Percentiles rank a stretch among this genome's conserved stretches.
Conservation (phyloP, 2,329 filamentous ascomycete genomes). For the Neophaeococcomyces mojaviensis region DNA sequence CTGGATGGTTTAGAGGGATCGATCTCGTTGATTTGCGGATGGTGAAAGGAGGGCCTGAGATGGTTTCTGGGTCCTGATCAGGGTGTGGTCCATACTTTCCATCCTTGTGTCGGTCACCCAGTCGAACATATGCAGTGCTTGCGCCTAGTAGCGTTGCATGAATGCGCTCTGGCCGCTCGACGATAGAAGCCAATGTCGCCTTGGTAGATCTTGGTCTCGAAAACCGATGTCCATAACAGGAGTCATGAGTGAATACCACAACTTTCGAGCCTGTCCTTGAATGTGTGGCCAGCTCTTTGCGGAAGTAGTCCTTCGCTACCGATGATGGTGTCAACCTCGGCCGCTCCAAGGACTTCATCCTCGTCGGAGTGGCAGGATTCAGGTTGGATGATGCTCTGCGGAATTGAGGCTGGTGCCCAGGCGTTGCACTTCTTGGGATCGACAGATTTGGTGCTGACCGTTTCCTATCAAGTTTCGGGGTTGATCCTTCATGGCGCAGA, state of each 20-base stretch:
- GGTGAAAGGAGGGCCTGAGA: constrained; percentile 65
- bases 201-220: constrained; percentile 73
- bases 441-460: constrained; percentile 20
- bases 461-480: constrained; percentile 13
- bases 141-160: constrained; percentile 76
- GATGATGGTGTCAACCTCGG: constrained; percentile 44
- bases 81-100: constrained; percentile 63
- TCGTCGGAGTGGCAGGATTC: constrained; percentile 35
- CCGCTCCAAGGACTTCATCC: constrained; percentile 30
- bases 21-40: constrained; percentile 73
- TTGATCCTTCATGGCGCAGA: constrained; percentile 17
- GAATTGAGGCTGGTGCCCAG: constrained; percentile 26
- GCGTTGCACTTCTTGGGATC: constrained; percentile 16
- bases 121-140: constrained; percentile 79
- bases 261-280: constrained; percentile 52
- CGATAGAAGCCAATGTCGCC: constrained; percentile 66
- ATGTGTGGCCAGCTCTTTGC: constrained; percentile 60
- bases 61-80: constrained; percentile 45
- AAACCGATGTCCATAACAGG: constrained; percentile 89
- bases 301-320: constrained; percentile 62
- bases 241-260: constrained; percentile 81
- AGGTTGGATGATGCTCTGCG: constrained; percentile 27
- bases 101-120: constrained; percentile 66
- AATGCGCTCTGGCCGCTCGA: constrained; percentile 87
- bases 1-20: constrained; percentile 63